Conservation (phyloP, 2,329 filamentous ascomycete genomes). For the Phyllosticta citriasiana region DNA sequence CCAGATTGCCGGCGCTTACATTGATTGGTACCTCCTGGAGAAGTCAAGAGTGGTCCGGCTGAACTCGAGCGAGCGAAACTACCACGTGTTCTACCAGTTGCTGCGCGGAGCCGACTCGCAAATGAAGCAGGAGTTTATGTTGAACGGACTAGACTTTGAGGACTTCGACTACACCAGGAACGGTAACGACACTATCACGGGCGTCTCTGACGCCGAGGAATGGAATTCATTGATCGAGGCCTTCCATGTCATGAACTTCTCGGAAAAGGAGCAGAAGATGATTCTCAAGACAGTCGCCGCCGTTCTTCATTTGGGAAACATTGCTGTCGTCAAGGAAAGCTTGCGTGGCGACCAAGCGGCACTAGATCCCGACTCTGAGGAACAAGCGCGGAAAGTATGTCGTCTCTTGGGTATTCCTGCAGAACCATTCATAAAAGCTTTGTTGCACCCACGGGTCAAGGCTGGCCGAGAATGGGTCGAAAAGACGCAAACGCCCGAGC, state of each 20-base stretch:
- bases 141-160: constrained; percentile 65
- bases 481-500: constrained; percentile 94
- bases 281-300: constrained; percentile 84
- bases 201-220: constrained; percentile 82
- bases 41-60: constrained; percentile 94
- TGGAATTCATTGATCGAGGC: constrained; percentile 87
- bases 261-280: constrained; percentile 68
- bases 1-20: constrained; percentile 89
- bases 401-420: constrained; percentile 71
- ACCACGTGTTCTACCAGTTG: constrained; percentile 95
- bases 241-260: constrained; percentile 89
- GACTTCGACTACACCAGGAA: constrained; percentile 88
- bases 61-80: constrained; percentile 82
- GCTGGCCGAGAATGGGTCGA: constrained; percentile 97
- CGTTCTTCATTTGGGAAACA: constrained; percentile 87
- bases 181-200: constrained; percentile 83
- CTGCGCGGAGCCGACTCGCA: constrained; percentile 68
- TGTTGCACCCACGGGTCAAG: constrained; percentile 89
- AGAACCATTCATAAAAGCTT: constrained; percentile 76
- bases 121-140: constrained; percentile 66
- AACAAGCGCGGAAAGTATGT: constrained; percentile 70
- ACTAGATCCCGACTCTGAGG: constrained; percentile 62
- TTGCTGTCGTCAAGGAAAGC: constrained; percentile 82
- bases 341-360: constrained; percentile 83
- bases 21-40: constrained; percentile 96